phyloP scores from a whole-genome alignment of 768 basidiomycete species.

The Russula sp. region DNA sequence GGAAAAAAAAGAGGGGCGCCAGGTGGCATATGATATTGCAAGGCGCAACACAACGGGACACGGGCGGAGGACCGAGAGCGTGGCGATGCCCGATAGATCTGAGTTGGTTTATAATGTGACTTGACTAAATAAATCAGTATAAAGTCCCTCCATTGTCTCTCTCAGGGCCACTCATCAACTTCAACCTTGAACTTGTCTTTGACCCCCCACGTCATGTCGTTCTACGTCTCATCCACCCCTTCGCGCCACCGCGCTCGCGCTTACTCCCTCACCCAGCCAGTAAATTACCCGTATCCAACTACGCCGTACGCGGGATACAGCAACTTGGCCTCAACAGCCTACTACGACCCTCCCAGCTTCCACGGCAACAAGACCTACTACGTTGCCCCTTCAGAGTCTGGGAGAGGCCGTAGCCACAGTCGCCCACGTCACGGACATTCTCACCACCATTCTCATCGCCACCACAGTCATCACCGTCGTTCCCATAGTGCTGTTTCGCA shows the following conservation, averaged over 20 bases:
- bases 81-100: slow-evolving; percentile 8
- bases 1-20: not conserved
- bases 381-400: slow-evolving; percentile 22
- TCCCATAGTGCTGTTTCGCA: slow-evolving; percentile 16
- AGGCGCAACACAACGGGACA: not conserved
- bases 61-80: not conserved
- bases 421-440: slow-evolving; percentile 22
- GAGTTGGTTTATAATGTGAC: slow-evolving; percentile 8
- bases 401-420: slow-evolving; percentile 23
- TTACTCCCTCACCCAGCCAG: slow-evolving; percentile 22
- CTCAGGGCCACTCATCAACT: slow-evolving; percentile 1
- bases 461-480: slow-evolving; percentile 19
- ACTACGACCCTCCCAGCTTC: slow-evolving; percentile 7
- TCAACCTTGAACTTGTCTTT: slow-evolving; percentile 7
- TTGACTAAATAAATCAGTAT: not conserved
- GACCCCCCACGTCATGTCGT: slow-evolving; percentile 18
- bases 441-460: slow-evolving; percentile 11
- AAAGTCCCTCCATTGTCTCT: slow-evolving; percentile 1
- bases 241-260: slow-evolving; percentile 24
- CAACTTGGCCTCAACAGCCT: slow-evolving; percentile 2
- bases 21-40: not conserved
- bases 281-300: slow-evolving; percentile 21
- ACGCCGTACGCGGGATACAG: slow-evolving; percentile 26
- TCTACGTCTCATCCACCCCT: slow-evolving; percentile 28
- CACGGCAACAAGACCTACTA: slow-evolving; percentile 15